Base-by-base conservation (phyloP, 2,329 filamentous ascomycete species). In the Knoxdaviesia capensis region DNA sequence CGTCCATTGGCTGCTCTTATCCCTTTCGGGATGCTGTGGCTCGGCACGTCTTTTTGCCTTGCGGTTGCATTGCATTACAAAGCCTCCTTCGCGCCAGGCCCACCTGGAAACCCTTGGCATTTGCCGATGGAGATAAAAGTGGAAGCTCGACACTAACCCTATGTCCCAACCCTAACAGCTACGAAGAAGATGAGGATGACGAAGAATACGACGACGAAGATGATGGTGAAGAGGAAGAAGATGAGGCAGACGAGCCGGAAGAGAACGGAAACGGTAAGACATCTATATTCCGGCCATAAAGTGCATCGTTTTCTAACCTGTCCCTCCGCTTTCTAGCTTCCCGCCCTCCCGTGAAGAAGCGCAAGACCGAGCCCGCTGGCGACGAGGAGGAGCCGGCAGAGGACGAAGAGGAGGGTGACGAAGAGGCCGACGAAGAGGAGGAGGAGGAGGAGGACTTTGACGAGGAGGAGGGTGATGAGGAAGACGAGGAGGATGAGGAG, bases 341-440 rank as follows among this genome's bases (percentile, higher is more conserved):
- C 34, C 30, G 5, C 42, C 65, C 63, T 40, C 66, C 66, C 34
- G 61, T 61, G 44, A 70, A 70, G 59, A 69, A 68, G 57, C 61
- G 59, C 50, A 70, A 68, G 62, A 66, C 63, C 30, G 54, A 50
- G 43, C 50, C 56, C 29, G 54, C 53, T 30, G 49, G 53, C 7
- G 46, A 46, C 28, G 52, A 46, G 20, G 52, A 53, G 39, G 56
- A 58, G 6, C 56, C 50, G 5, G 55, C 53, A 4, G 55, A 50
- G 3, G 53, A 52, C 3, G 50, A 45, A 1, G 46, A 51, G 10
- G 49, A 47, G 6, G 49, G 41, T 4, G 52, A 49, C 2, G 53
- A 47, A 5, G 54, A 53, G 5, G 50, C 41, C 33, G 45, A 47
- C 31, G 45, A 45, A 8, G 46, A 43, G 8, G 45, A 36, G 8